A percentile compares a stretch with the other conserved stretches of the same genome.
These are phyloP conservation scores for Suillus ampliporus DNA, from an alignment of 768 basidiomycete species.

Conservation along the genomic window DNA sequence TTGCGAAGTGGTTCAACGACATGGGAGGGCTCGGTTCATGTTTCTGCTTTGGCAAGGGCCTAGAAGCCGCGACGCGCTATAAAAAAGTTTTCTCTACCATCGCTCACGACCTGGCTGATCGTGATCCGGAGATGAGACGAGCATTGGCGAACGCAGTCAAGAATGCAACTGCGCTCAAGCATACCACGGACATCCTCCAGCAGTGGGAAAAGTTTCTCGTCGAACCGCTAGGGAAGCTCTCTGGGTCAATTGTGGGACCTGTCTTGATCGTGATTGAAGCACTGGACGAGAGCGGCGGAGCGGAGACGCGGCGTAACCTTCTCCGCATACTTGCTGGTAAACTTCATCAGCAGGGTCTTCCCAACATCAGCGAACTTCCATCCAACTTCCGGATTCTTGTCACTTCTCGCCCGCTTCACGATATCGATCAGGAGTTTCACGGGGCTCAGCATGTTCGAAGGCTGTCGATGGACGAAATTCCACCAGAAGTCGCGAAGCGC, in stretches of 20 bases:
- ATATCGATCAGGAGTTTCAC: background rate
- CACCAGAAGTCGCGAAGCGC: background rate
- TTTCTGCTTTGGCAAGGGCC: conserved; percentile 23
- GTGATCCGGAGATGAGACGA: conserved; percentile 13
- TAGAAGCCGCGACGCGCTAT: conserved; percentile 6
- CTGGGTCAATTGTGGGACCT: conserved; percentile 16
- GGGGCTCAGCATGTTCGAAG: background rate
- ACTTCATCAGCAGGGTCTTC: background rate
- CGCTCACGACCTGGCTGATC: conserved; percentile 26
- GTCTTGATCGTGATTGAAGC: conserved; percentile 34
- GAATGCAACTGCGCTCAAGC: conserved; percentile 1
- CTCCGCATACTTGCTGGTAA: conserved; percentile 21
- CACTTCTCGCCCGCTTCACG: conserved; percentile 15
- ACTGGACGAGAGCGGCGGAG: conserved; percentile 21
- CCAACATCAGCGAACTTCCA: conserved; percentile 6
- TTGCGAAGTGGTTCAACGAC: conserved; percentile 16
- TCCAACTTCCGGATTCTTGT: conserved; percentile 15
- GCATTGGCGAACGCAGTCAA: background rate
- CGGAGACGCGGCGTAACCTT: conserved; percentile 20
- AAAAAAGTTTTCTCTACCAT: conserved; percentile 37
- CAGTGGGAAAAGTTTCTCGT: conserved; percentile 28
- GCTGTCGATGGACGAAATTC: conserved; percentile 1
- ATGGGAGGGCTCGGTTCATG: conserved; percentile 23
- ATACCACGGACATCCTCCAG: background rate
- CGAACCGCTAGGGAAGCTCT: conserved; percentile 9